Conservation (phyloP, 495 filamentous ascomycete species). For the Cercophora newfieldiana region DNA sequence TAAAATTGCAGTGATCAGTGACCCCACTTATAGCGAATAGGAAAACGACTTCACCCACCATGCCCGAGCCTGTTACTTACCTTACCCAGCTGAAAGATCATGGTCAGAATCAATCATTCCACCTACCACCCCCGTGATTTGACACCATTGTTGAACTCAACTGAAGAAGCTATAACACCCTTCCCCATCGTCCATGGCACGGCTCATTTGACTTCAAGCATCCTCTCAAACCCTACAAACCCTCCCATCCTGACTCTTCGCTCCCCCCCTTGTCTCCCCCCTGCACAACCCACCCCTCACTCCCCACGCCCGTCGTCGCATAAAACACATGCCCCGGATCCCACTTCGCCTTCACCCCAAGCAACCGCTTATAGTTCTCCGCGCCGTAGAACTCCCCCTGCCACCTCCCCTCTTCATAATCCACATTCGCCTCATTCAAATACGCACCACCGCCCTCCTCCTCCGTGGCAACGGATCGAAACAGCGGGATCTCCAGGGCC, state of each 20-base stretch:
- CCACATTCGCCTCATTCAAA: conserved; percentile 52
- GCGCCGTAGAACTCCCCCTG: conserved; percentile 56
- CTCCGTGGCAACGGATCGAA: not conserved
- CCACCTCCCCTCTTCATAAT: conserved; percentile 59
- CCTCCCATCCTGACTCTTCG: conserved; percentile 35
- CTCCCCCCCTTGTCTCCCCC: conserved; percentile 27
- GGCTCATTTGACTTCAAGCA: no score
- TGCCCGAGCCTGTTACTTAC: no score
- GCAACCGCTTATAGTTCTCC: conserved; percentile 49
- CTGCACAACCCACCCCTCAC: conserved; percentile 52
- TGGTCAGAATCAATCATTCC: no score
- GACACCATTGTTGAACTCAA: no score
- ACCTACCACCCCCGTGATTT: no score
- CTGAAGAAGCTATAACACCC: no score
- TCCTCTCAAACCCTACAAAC: conserved; percentile 23
- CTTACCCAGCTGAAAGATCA: no score
- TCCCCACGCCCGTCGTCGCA: conserved; percentile 52
- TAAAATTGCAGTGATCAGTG: no score
- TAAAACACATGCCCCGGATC: conserved; percentile 58
- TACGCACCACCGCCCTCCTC: conserved; percentile 39
- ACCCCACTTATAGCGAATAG: no score
- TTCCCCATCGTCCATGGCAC: no score
- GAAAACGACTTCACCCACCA: no score
- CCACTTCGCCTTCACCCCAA: conserved; percentile 49
- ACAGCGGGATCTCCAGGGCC: conserved; percentile 31